Conservation (phyloP, 495 filamentous ascomycete genomes). For the Acidiella bohemica region DNA sequence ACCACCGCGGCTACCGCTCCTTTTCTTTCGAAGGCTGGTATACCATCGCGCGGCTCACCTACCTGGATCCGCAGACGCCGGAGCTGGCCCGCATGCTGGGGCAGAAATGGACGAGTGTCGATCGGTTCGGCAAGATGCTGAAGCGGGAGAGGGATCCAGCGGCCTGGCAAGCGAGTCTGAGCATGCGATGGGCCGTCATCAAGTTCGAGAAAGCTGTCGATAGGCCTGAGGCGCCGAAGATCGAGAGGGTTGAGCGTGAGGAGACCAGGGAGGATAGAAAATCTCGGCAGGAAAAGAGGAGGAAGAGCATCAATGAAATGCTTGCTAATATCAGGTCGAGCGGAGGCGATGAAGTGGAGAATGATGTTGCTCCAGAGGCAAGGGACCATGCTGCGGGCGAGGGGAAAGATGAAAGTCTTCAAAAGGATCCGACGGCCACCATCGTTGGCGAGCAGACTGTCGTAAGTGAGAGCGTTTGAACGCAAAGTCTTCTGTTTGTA, state of each 20-base stretch:
- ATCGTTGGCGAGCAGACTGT: no score
- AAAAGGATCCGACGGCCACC: no score
- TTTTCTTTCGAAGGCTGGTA: conserved; percentile 12
- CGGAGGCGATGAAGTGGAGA: no score
- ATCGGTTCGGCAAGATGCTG: conserved; percentile 2
- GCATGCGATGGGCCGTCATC: conserved; percentile 15
- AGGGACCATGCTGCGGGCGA: no score
- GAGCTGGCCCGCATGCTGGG: conserved; percentile 17
- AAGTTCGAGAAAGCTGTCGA: conserved; percentile 7
- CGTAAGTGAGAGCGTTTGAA: no score
- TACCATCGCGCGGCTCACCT: neutral
- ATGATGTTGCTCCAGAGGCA: no score
- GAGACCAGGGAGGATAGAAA: neutral
- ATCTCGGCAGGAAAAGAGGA: no score
- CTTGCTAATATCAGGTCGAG: conserved; percentile 4
- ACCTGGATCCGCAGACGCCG: conserved; percentile 10
- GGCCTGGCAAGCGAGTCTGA: conserved; percentile 13
- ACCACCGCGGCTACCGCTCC: neutral
- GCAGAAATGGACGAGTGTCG: conserved; percentile 13
- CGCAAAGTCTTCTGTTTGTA: no score
- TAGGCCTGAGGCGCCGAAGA: conserved; percentile 7
- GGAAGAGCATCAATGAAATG: conserved; percentile 16
- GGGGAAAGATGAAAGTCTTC: no score
- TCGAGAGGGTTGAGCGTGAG: conserved; percentile 5
- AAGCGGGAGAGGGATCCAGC: conserved; percentile 6